Base-by-base conservation (phyloP, 352 stramenopile genomes). In the Phytophthora cactorum region DNA sequence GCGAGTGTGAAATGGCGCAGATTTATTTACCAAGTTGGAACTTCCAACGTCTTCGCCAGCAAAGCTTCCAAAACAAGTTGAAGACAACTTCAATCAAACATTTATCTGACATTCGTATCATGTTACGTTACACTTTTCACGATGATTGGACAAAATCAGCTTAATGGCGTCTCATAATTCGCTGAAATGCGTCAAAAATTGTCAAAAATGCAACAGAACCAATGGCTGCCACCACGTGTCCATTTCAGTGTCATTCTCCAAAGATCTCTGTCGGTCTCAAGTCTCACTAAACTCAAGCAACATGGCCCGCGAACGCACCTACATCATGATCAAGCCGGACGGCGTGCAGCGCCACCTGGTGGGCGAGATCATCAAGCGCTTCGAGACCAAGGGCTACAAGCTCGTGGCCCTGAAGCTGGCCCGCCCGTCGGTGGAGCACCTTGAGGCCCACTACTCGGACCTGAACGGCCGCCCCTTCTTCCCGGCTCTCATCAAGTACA, bases 301-400 rank as follows among this genome's bases (percentile, higher is more conserved):
- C 75, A 98, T 95, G 63, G 89, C 93, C 73, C 83, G 96, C 65
- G 96, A 98, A 83, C 89, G 91, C 60, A 98, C 94, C 38, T 98
- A 98, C 82, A 95, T 98, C 66, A 95, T 95, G 54, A 88, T 97
- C 72, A 98, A 98, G 87, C 95, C 96, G 7, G 95, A 98, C 76
- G 96, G 91, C 63, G 96, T 98, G 29, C 90, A 98, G 79, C 88
- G 96, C 56, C 92, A 91, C 49, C 80, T 98, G 46, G 88, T 98
- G 63, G 90, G 89, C 60, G 93, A 98, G 66, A 97, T 98, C 56
- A 98, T 98, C 79, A 90, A 78, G 65, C 88, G 96, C 61, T 98
- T 98, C 73, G 95, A 98, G 81, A 97, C 96, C 77, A 97, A 97
- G 79, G 96, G 96, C 68, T 98, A 98, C 91, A 98, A 98, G 79